Percentiles rank a stretch among this genome's conserved stretches.
These are phyloP conservation scores for Colletotrichum caudatum DNA, from an alignment of 2,329 filamentous ascomycete genomes.

Conservation along the genomic window DNA sequence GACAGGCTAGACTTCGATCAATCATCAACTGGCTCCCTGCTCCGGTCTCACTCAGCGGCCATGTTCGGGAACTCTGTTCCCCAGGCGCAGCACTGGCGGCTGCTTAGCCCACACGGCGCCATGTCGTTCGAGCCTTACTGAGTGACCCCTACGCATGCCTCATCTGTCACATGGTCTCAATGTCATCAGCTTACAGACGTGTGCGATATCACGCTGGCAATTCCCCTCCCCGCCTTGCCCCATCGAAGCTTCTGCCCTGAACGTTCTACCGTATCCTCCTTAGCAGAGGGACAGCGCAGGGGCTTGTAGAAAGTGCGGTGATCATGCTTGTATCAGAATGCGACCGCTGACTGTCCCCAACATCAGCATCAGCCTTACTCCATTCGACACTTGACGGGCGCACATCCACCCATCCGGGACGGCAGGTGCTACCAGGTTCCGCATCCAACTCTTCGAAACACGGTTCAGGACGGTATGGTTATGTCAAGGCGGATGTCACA, in stretches of 20 bases:
- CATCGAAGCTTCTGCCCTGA: background rate
- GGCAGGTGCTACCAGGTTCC: background rate
- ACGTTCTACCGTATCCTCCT: background rate
- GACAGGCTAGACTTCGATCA: background rate
- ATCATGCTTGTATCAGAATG: background rate
- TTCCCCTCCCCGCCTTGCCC: background rate
- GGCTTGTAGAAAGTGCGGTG: background rate
- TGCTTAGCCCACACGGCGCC: background rate
- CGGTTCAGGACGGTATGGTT: background rate
- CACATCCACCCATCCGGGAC: background rate
- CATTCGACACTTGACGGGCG: background rate
- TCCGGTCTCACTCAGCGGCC: background rate
- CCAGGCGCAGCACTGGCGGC: background rate
- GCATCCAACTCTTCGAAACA: background rate
- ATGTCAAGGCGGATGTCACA: background rate
- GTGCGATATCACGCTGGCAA: background rate
- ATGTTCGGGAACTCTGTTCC: background rate
- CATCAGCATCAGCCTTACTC: background rate
- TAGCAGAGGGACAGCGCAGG: background rate
- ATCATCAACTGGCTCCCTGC: background rate
- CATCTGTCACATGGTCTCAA: background rate
- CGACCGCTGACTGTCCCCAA: slow-evolving; percentile 3
- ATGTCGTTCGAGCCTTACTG: background rate
- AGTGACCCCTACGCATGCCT: slow-evolving; percentile 1
- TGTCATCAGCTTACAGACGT: background rate